Percentiles rank a stretch among this genome's conserved stretches.
Conservation (phyloP, 1,139 yeast species). For the Nakaseomyces kungkrabaensis region DNA sequence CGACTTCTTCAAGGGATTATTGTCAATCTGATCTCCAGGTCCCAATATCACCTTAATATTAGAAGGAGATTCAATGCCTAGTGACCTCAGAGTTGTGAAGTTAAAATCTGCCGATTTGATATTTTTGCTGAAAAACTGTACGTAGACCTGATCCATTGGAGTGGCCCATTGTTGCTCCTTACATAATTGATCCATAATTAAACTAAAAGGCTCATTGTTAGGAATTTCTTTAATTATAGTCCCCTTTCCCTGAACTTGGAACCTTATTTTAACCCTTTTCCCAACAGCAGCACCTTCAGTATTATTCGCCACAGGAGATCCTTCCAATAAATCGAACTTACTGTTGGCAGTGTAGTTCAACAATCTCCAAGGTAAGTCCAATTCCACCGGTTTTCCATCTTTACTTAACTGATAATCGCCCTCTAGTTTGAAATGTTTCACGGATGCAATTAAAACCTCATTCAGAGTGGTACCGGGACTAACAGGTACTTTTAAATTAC, state of each 20-base stretch:
- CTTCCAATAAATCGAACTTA: constrained; percentile 20
- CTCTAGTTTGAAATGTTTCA: constrained; percentile 10
- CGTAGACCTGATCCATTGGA: constrained; percentile 4
- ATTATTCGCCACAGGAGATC: neutral
- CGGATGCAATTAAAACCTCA: constrained; percentile 15
- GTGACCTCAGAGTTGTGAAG: constrained; percentile 12
- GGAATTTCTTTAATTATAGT: constrained; percentile 11
- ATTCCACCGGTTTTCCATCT: constrained; percentile 11
- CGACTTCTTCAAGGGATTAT: neutral
- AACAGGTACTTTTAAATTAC: neutral
- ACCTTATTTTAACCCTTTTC: constrained; percentile 16
- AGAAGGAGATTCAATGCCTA: constrained; percentile 19
- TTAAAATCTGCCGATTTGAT: constrained; percentile 8
- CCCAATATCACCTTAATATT: constrained; percentile 10
- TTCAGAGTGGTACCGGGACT: constrained; percentile 11
- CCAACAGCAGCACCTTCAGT: neutral
- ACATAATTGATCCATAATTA: constrained; percentile 7
- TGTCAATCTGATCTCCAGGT: neutral
- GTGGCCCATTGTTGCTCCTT: neutral
- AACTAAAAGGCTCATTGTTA: constrained; percentile 5
- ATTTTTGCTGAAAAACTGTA: constrained; percentile 19
- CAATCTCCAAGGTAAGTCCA: constrained; percentile 29
- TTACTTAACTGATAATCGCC: constrained; percentile 8
- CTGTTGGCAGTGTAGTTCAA: constrained; percentile 30
- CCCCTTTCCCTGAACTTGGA: constrained; percentile 15